Evolutionary conservation across 2,329 filamentous ascomycete species (phyloP), one percentile per base, ranked within the genome.

Genomic region (Fusarium tjaetaba): DNA sequence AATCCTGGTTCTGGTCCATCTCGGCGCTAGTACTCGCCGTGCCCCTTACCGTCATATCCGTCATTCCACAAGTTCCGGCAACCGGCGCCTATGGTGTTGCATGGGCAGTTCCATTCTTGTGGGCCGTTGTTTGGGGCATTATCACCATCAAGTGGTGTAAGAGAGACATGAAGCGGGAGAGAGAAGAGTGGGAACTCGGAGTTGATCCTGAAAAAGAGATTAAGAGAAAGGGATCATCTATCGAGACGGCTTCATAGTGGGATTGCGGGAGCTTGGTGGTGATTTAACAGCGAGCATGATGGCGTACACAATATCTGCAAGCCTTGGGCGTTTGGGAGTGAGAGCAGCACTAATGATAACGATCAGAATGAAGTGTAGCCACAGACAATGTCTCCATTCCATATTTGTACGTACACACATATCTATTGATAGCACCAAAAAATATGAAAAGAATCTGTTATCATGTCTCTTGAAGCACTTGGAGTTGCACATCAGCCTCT

Each of bases 1-100:
- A 83, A 62, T 84, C 81, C 24, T 78, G 83, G 55, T 85, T 85
- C 75, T 85, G 84, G 84, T 79, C 81, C 10, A 77, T 85, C 18
- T 80, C 82, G 8, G 79, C 81, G 5, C 66, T 85, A 13, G 42
- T 84, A 11, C 72, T 85, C 22, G 83, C 83, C 11, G 68, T 78
- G 18, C 75, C 77, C 11, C 77, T 84, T 41, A 85, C 84, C 10
- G 76, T 83, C 30, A 75, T 83, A 22, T 80, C 81, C 20, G 78
- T 83, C 32, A 77, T 82, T 9, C 80, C 78, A 13, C 66, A 69
- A 5, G 79, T 84, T 11, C 82, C 82, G 13, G 80, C 80, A 11
- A 80, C 80, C 7, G 82, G 41, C 11, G 80, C 81, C 4, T 84
- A 84, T 58, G 82, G 82, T 45, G 65, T 84, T 18, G 81, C 81